Conservation (phyloP, 805 yeast genomes). For the Starmera amethionina region DNA sequence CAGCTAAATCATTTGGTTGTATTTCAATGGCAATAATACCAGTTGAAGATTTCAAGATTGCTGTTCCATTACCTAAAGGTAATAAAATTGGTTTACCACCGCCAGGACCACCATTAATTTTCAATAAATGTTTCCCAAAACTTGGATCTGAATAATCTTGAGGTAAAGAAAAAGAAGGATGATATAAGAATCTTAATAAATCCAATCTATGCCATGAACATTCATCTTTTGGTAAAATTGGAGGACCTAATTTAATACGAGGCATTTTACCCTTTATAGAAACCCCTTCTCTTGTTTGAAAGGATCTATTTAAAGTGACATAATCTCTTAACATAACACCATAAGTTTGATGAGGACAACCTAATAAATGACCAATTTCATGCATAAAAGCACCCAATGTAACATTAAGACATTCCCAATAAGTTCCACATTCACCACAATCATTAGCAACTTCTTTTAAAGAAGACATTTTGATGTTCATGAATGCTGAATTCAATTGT, state of each 20-base stretch:
- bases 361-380: conserved; percentile 85
- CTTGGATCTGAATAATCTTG: conserved; percentile 45
- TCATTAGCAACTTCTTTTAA: conserved; percentile 83
- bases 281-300: conserved; percentile 57
- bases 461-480: conserved; percentile 60
- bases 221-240: conserved; percentile 47
- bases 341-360: conserved; percentile 83
- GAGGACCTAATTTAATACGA: conserved; percentile 29
- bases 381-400: conserved; percentile 93
- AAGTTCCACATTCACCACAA: conserved; percentile 68
- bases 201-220: conserved; percentile 88
- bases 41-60: conserved; percentile 39
- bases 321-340: conserved; percentile 93
- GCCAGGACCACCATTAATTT: conserved; percentile 4
- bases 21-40: conserved; percentile 75
- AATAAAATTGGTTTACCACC: conserved; percentile 34
- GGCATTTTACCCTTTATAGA: conserved; percentile 38
- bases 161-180: conserved; percentile 71
- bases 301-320: conserved; percentile 69
- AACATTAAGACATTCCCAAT: conserved; percentile 83
- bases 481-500: conserved; percentile 53
- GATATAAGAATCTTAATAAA: conserved; percentile 64
- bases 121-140: conserved; percentile 10
- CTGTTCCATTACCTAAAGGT: conserved; percentile 34
- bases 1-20: conserved; percentile 32